Base-by-base conservation (phyloP, 2,329 filamentous ascomycete genomes). In the Fusarium euwallaceae region DNA sequence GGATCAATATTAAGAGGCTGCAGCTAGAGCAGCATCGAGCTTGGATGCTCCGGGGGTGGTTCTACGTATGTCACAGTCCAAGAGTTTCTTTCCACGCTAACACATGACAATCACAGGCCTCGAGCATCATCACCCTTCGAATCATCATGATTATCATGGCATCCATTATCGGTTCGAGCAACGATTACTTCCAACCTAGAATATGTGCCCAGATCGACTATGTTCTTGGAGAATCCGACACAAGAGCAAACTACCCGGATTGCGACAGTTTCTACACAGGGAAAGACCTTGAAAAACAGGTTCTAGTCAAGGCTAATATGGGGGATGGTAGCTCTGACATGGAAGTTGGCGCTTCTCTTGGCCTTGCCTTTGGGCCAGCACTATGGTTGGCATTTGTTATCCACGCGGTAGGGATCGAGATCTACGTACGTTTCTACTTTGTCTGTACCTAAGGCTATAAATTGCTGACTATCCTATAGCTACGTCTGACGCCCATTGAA, bases 111-210 rank as follows among this genome's bases (percentile, higher is more conserved):
- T 8, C 24, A 16, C 20, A 59, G 55, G 55, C 55, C 10, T 59
- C 55, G 16, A 59, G 55, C 36, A 60, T 60, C 9, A 60, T 60
- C 36, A 60, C 56, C 10, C 22, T 41, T 20, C 56, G 56, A 41
- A 41, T 60, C 11, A 60, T 60, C 37, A 60, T 60, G 56, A 60
- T 60, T 2, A 41, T 7, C 7, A 59, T 59, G 55, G 56, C 56
- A 9, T 22, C 10, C 6, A 41, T 60, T 11, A 41, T 41, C 24
- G 24, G 34, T 4, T 60, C 56, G 6, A 43, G 11, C 20, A 29
- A 16, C 12, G 24, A 41, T 7, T 60, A 60, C 24, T 60, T n/a
- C 12, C 32, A 20, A 16, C 32, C 22, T 14, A 59, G 55, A 6
- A 59, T 20, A 22, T 59, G 55, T 41, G 36, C 55, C 10, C 55